Conservation (phyloP, 2,329 filamentous ascomycete species). For the Talaromyces pinophilus region DNA sequence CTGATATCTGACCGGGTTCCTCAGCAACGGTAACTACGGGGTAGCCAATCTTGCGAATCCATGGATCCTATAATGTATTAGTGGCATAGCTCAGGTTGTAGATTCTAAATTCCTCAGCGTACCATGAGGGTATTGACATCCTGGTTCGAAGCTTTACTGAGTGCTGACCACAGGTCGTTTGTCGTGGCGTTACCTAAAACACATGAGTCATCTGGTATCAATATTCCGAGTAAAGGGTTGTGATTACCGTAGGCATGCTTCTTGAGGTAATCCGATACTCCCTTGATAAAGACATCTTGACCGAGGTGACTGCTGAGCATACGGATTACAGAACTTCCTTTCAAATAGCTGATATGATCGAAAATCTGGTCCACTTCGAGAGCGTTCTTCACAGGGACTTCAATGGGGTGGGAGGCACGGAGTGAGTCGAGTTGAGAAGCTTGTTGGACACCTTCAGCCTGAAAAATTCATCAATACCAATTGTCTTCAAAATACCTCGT, state of each 20-base stretch:
- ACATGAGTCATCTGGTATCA: slow-evolving; percentile 5
- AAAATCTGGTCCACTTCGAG: slow-evolving; percentile 98
- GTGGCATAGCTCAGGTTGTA: slow-evolving; percentile 14
- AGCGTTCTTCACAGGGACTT: slow-evolving; percentile 90
- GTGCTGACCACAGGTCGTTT: slow-evolving; percentile 83
- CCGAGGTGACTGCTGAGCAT: slow-evolving; percentile 93
- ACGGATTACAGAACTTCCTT: slow-evolving; percentile 92
- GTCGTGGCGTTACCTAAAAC: slow-evolving; percentile 73
- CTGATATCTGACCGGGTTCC: slow-evolving; percentile 74
- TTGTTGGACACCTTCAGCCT: slow-evolving; percentile 88
- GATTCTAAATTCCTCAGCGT: slow-evolving; percentile 21
- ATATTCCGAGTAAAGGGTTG: background rate
- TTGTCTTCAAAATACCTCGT: slow-evolving; percentile 52
- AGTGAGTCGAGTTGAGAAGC: slow-evolving; percentile 88
- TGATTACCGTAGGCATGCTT: slow-evolving; percentile 74
- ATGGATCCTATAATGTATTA: slow-evolving; percentile 59
- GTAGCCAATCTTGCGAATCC: slow-evolving; percentile 95
- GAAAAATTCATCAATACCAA: slow-evolving; percentile 42
- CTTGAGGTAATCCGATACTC: slow-evolving; percentile 86
- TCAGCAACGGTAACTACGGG: slow-evolving; percentile 85
- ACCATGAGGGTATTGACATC: slow-evolving; percentile 86
- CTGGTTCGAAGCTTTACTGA: slow-evolving; percentile 82
- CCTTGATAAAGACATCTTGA: slow-evolving; percentile 82
- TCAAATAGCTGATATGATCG: slow-evolving; percentile 92
- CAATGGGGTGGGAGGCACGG: slow-evolving; percentile 90